Base-by-base conservation (phyloP, 2,329 filamentous ascomycete species). In the Plenodomus biglobosus region DNA sequence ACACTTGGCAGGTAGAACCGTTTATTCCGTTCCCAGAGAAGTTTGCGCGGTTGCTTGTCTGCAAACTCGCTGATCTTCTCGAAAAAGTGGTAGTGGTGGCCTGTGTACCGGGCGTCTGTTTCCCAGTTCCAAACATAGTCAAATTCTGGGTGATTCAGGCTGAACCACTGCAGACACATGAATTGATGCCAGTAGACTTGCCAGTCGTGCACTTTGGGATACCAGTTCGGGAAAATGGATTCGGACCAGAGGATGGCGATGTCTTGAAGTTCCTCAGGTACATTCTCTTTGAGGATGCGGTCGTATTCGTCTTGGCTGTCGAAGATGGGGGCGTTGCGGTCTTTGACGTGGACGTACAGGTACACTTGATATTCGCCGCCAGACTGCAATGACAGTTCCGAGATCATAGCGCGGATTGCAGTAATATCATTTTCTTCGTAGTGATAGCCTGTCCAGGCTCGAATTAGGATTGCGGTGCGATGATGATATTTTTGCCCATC, bases 91-190 rank as follows among this genome's bases (percentile, higher is more conserved):
- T 92, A 92, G 73, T 91, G 85, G 55, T 94, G 88, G 8, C 89
- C 89, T 0, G 85, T 90, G 64, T 87, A 87, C 40, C 90, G 81
- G 24, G 86, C 85, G 64, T 94, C 88, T 73, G 90, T 88, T 66
- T 94, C 90, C 88, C 88, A 92, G 68, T 92, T 92, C 88, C 89
- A 78, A 58, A 90, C 79, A 61, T 82, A 90, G 58, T 92, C 87
- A 56, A 88, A 94, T 61, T 92, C 84, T 0, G 87, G 87, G 61
- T 90, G 85, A 41, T 87, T 85, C 61, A 87, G 80, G 49, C 83
- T 83, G 65, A 92, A 91, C 71, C 85, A 86, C 65, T 91, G 88
- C 2, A 91, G 78, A 5, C 86, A 85, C 57, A 90, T 78, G 77
- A 85, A 89, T 61, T 89, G 85, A 22, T 75, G 71, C 74, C 75